A percentile compares a stretch with the other conserved stretches of the same genome.
Evolutionary conservation across 352 stramenopile genomes (phyloP).

Genomic region (Phytophthora kernoviae): DNA sequence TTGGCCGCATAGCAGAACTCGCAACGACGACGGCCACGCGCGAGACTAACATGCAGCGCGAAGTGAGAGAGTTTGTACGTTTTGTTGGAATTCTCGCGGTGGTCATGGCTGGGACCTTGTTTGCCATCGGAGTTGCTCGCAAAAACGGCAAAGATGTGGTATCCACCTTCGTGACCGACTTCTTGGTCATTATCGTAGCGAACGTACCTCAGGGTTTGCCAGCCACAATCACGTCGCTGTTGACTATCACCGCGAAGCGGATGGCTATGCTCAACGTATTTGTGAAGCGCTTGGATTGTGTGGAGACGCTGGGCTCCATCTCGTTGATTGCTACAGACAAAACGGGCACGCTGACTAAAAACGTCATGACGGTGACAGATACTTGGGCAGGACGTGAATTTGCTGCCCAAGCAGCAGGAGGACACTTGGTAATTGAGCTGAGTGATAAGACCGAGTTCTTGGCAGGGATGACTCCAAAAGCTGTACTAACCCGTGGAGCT

Average conservation of each 20-base stretch:
- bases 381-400: slow-evolving; percentile 43
- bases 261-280: slow-evolving; percentile 88
- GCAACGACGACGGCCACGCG: slow-evolving; percentile 32
- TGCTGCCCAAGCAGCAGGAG: slow-evolving; percentile 29
- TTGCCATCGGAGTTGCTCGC: slow-evolving; percentile 38
- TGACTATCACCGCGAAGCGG: slow-evolving; percentile 87
- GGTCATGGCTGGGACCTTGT: slow-evolving; percentile 35
- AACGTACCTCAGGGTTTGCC: slow-evolving; percentile 90
- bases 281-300: slow-evolving; percentile 86
- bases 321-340: slow-evolving; percentile 93
- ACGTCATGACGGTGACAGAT: slow-evolving; percentile 64
- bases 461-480: slow-evolving; percentile 23
- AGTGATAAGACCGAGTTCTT: slow-evolving; percentile 43
- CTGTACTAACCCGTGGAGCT: slow-evolving; percentile 38
- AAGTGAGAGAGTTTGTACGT: slow-evolving; percentile 50
- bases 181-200: slow-evolving; percentile 58
- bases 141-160: slow-evolving; percentile 43
- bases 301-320: slow-evolving; percentile 91
- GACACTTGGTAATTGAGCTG: slow-evolving; percentile 37
- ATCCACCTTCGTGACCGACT: slow-evolving; percentile 50
- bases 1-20: slow-evolving; percentile 56
- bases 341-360: slow-evolving; percentile 91
- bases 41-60: slow-evolving; percentile 52
- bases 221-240: slow-evolving; percentile 86
- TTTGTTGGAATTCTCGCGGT: slow-evolving; percentile 49